Evolutionary conservation across 129 eudicot species (phyloP), one percentile per base, ranked within the genome.

Genomic region (Chrysanthemum makinoi): DNA sequence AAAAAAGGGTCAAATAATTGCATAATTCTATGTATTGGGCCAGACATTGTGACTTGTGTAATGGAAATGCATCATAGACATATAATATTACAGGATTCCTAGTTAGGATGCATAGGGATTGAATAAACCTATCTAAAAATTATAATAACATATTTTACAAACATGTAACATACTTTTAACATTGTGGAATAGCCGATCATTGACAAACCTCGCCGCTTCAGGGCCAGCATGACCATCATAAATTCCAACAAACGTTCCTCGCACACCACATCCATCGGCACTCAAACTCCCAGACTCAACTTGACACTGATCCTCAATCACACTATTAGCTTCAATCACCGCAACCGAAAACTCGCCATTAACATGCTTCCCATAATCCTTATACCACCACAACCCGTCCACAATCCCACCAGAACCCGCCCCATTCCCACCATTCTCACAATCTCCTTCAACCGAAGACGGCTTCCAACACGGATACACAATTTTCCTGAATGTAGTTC

Each of bases 291-390:
- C 92, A 2, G 92, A 88, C 65, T 83, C 97, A 18, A 88, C 80
- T 33, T 86, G 90, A 83, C 95, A 85, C 2, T 91, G 88, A 84
- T 91, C 97, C 80, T 91, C 97, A 48, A 91, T 58, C 49, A 84
- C 59, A 39, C 48, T 74, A 81, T 91, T 91, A 10, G 97, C 97
- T 77, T 91, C 92, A 58, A 91, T 73, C 67, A 91, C 80, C 0
- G 95, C 97, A 84, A 91, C 84, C 0, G 95, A 91, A 74, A 86
- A 88, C 20, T 85, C 95, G 10, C 95, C 92, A 74, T 88, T 59
- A 14, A 83, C 86, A 73, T 90, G 97, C 10, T 24, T 73, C 7
- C 97, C 95, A 0, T 6, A 79, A 54, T 91, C 90, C 43, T 84
- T 88, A 15, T 84, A 79, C 97, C 95, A 91, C 91, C 80, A 88